A percentile compares a stretch with the other conserved stretches of the same genome.
These are phyloP conservation scores for Mycena vulgaris DNA, from an alignment of 768 basidiomycete species.

Conservation along the genomic window DNA sequence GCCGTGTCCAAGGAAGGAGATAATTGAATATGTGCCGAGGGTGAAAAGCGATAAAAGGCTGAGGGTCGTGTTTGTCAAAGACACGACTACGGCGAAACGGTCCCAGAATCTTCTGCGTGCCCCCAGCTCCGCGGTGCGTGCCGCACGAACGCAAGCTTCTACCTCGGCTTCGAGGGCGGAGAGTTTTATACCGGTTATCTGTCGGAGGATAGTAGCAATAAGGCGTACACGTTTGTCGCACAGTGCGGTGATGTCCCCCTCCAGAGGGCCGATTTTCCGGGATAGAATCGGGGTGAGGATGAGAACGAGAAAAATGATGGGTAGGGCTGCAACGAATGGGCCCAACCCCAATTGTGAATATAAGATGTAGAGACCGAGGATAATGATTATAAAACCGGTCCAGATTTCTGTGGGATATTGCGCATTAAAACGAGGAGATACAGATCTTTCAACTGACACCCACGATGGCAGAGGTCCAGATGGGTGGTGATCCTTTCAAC, in stretches of 20 bases:
- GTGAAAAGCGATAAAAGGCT: constrained; percentile 26
- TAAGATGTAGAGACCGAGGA: constrained; percentile 29
- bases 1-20: constrained; percentile 27
- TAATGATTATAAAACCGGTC: constrained; percentile 29
- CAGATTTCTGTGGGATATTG: constrained; percentile 29
- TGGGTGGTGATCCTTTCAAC: constrained; percentile 34
- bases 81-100: constrained; percentile 29
- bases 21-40: constrained; percentile 29
- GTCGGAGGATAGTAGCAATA: constrained; percentile 29
- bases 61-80: constrained; percentile 24
- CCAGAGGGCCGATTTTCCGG: constrained; percentile 31
- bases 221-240: constrained; percentile 33
- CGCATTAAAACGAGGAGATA: not conserved
- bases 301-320: constrained; percentile 26
- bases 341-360: constrained; percentile 24
- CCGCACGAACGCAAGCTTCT: constrained; percentile 18
- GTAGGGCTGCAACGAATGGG: constrained; percentile 18
- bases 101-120: constrained; percentile 34
- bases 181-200: constrained; percentile 31
- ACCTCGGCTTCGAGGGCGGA: constrained; percentile 33
- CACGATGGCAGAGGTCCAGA: constrained; percentile 30
- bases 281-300: constrained; percentile 28
- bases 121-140: constrained; percentile 27
- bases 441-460: not conserved
- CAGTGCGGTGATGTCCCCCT: constrained; percentile 25